A percentile compares a stretch with the other conserved stretches of the same genome.
Evolutionary conservation across 441 rosid genomes (phyloP).

Genomic region (Euphorbia corollata): DNA sequence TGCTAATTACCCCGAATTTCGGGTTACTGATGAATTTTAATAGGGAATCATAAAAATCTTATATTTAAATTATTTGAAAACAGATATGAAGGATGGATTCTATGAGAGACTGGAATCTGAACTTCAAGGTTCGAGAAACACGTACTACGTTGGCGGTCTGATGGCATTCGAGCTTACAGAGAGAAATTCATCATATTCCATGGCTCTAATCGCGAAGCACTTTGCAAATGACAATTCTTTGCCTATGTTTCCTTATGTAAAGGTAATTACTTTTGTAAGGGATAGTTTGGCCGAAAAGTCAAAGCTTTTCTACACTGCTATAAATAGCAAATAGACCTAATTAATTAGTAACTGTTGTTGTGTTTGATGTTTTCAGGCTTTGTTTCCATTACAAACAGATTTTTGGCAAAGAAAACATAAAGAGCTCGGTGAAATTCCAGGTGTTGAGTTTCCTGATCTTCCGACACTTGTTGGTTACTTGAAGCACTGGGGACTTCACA

Average conservation of each 20-base stretch:
- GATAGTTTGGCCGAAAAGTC: no score
- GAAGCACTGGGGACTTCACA: conserved; percentile 55
- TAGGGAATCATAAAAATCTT: conserved; percentile 15
- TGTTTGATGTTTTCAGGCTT: conserved; percentile 33
- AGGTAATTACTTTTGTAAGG: conserved; percentile 32
- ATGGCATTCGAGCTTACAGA: conserved; percentile 69
- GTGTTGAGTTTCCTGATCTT: conserved; percentile 49
- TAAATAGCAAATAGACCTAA: no score
- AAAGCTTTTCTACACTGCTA: no score
- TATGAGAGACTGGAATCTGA: conserved; percentile 46
- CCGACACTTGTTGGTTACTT: conserved; percentile 46
- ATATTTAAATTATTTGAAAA: background rate
- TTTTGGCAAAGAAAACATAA: conserved; percentile 21
- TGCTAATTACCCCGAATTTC: background rate
- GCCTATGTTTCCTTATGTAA: conserved; percentile 46
- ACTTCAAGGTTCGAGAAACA: conserved; percentile 54
- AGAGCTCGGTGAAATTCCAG: conserved; percentile 39
- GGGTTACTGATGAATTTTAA: background rate
- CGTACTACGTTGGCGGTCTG: conserved; percentile 63
- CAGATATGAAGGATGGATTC: conserved; percentile 71
- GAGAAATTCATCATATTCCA: conserved; percentile 63
- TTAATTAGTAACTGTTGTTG: no score
- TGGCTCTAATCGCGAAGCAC: conserved; percentile 56
- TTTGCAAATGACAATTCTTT: conserved; percentile 37
- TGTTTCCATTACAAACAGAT: conserved; percentile 39